These are phyloP conservation scores for Thielaviopsis populi DNA, from an alignment of 2,329 filamentous ascomycete species.

Conservation along the genomic window DNA sequence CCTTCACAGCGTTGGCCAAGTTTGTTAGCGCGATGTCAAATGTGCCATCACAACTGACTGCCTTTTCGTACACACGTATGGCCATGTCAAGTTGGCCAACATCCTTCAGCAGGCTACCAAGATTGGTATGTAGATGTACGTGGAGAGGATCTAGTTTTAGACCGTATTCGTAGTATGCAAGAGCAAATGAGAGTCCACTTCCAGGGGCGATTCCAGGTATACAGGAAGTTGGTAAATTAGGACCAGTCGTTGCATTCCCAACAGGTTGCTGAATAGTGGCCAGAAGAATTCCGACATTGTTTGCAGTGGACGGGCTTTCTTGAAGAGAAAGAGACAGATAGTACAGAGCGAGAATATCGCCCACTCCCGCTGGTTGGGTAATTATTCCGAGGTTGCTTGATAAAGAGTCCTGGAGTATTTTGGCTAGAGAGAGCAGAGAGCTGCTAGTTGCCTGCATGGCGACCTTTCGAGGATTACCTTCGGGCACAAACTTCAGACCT, in stretches of 20 bases:
- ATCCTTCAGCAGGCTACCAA: conserved; percentile 89
- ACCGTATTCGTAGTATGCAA: conserved; percentile 93
- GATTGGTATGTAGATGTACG: conserved; percentile 90
- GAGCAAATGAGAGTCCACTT: conserved; percentile 72
- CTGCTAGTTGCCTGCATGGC: conserved; percentile 92
- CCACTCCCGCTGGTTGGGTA: conserved; percentile 54
- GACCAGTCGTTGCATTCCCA: conserved; percentile 18
- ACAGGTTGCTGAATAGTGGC: conserved; percentile 68
- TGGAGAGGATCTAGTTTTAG: conserved; percentile 73
- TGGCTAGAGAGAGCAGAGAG: conserved; percentile 81
- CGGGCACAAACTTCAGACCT: conserved; percentile 57
- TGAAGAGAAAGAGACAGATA: conserved; percentile 90
- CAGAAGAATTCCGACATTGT: conserved; percentile 95
- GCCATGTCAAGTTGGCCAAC: conserved; percentile 84
- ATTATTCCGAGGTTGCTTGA: conserved; percentile 49
- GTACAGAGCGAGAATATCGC: conserved; percentile 87
- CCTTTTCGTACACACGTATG: conserved; percentile 94
- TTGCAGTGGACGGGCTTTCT: conserved; percentile 91
- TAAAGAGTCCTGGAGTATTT: conserved; percentile 95
- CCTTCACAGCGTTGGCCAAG: conserved; percentile 92
- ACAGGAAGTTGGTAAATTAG: conserved; percentile 21
- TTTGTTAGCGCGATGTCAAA: conserved; percentile 97
- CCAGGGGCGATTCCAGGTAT: conserved; percentile 72
- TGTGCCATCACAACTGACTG: conserved; percentile 77
- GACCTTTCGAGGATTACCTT: conserved; percentile 57